A percentile compares a stretch with the other conserved stretches of the same genome.
phyloP scores from a whole-genome alignment of 2,329 filamentous ascomycete species.

The Colletotrichum salicis region DNA sequence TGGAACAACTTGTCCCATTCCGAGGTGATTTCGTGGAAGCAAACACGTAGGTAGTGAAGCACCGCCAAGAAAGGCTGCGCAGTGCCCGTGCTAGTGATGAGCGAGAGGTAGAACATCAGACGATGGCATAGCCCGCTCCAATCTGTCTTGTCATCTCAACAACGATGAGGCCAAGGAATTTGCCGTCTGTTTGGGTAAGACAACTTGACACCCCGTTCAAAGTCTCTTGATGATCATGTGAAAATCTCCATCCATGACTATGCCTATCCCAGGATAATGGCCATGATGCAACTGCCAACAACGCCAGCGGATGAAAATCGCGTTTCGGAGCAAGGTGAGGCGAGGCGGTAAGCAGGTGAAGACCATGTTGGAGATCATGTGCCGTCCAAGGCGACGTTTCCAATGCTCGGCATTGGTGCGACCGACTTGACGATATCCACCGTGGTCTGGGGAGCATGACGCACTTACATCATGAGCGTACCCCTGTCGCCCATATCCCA shows the following conservation, averaged over 20 bases:
- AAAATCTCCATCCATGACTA: not conserved
- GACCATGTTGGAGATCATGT: not conserved
- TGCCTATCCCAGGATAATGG: not conserved
- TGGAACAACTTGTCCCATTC: not conserved
- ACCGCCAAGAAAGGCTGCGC: slow-evolving; percentile 18
- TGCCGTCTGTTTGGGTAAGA: slow-evolving; percentile 1
- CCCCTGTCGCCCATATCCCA: slow-evolving; percentile 16
- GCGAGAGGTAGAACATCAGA: slow-evolving; percentile 11
- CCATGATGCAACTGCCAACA: slow-evolving; percentile 7
- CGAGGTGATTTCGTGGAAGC: not conserved
- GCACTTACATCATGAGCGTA: slow-evolving; percentile 20
- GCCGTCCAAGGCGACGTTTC: slow-evolving; percentile 1
- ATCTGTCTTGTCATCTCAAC: slow-evolving; percentile 19
- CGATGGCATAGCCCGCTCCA: slow-evolving; percentile 15
- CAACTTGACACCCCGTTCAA: not conserved
- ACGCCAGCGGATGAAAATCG: not conserved
- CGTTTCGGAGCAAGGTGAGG: not conserved
- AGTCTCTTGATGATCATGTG: slow-evolving; percentile 1
- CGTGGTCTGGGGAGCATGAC: slow-evolving; percentile 30
- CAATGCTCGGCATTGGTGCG: slow-evolving; percentile 18
- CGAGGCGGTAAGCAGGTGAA: slow-evolving; percentile 25
- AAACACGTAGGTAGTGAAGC: slow-evolving; percentile 8
- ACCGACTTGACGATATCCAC: slow-evolving; percentile 12
- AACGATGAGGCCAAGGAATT: slow-evolving; percentile 7
- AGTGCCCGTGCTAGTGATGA: not conserved